Conservation (phyloP, 805 yeast genomes). For the Kazachstania kunashirensis region DNA sequence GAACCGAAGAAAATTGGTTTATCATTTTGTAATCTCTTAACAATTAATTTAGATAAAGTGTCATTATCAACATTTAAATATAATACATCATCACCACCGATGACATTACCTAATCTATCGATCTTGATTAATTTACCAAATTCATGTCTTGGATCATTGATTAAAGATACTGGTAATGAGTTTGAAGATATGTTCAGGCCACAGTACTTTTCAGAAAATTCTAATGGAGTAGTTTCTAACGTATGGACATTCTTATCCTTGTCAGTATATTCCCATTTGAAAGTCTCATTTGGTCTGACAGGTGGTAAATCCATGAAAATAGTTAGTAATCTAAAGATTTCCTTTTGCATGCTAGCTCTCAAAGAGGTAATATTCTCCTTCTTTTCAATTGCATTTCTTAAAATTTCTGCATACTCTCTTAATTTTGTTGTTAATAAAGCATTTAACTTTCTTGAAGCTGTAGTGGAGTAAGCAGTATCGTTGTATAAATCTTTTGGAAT, state of each 20-base stretch:
- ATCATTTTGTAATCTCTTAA: conserved; percentile 57
- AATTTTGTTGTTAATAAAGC: conserved; percentile 55
- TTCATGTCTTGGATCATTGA: conserved; percentile 75
- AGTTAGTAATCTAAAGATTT: conserved; percentile 54
- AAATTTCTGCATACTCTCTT: conserved; percentile 65
- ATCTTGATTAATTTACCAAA: conserved; percentile 56
- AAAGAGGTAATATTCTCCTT: conserved; percentile 35
- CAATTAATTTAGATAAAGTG: conserved; percentile 48
- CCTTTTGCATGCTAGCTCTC: conserved; percentile 44
- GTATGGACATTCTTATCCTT: conserved; percentile 49
- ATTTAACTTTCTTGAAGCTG: conserved; percentile 45
- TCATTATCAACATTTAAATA: conserved; percentile 62
- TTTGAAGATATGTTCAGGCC: conserved; percentile 32
- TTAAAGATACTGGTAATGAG: conserved; percentile 49
- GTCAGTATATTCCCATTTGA: conserved; percentile 67
- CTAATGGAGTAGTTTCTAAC: conserved; percentile 50
- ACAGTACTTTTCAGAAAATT: conserved; percentile 50
- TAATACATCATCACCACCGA: conserved; percentile 57
- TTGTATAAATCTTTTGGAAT: conserved; percentile 70
- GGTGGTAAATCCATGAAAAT: conserved; percentile 76
- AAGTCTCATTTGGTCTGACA: conserved; percentile 48
- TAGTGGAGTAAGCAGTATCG: conserved; percentile 50
- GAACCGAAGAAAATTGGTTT: conserved; percentile 84
- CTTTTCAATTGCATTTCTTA: conserved; percentile 37
- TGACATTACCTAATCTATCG: conserved; percentile 65